These are phyloP conservation scores for Solanum chilense DNA, from an alignment of 257 asterid genomes.

Conservation along the genomic window DNA sequence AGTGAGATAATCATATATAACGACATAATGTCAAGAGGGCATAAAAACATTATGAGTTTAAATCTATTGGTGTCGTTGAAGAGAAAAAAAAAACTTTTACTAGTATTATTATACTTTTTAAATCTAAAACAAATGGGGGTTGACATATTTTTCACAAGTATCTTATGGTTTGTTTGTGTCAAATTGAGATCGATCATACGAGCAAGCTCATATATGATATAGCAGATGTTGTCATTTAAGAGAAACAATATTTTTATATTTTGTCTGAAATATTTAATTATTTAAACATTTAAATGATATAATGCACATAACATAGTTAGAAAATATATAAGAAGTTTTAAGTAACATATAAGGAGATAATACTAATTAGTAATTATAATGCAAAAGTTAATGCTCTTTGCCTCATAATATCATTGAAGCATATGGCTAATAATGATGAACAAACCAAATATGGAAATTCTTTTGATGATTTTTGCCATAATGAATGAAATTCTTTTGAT, in stretches of 20 bases:
- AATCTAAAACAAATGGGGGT: neutral
- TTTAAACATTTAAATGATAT: neutral
- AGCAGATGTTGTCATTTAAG: neutral
- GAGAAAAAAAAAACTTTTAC: neutral
- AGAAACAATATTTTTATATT: no score
- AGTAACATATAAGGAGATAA: neutral
- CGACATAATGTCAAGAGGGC: neutral
- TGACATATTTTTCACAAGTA: neutral
- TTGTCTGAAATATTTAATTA: neutral
- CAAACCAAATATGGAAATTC: neutral
- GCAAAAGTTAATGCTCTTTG: neutral
- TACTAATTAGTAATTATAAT: neutral
- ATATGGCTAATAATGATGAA: neutral
- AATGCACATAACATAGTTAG: neutral
- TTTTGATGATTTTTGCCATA: neutral
- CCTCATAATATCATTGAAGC: neutral
- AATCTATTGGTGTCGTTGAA: neutral
- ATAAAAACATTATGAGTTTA: no score
- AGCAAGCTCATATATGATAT: neutral
- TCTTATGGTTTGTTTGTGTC: no score
- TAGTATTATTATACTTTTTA: neutral
- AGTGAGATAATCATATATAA: neutral
- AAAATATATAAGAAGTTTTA: neutral
- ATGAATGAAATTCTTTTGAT: neutral
- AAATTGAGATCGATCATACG: neutral